Evolutionary conservation across 2,329 filamentous ascomycete genomes (phyloP).

Genomic region (Diaporthe nobilis): DNA sequence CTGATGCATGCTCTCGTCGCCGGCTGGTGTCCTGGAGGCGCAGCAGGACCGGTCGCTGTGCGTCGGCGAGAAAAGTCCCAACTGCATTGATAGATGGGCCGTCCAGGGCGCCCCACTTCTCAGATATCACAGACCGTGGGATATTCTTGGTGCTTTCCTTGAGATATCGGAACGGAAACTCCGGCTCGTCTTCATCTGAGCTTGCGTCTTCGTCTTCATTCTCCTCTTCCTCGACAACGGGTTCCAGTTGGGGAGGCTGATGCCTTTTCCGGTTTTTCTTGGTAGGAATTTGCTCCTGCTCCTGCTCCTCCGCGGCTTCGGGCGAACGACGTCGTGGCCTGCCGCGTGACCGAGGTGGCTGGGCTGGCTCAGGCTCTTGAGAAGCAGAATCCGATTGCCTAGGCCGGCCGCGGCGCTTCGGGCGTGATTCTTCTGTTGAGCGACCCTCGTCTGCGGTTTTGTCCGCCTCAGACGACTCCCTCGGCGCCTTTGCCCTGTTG

Average conservation of each 20-base stretch:
- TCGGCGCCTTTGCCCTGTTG: conserved; percentile 20
- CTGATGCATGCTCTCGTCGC: conserved; percentile 66
- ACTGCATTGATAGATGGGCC: conserved; percentile 68
- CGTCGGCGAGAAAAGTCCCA: conserved; percentile 68
- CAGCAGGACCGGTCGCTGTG: conserved; percentile 73
- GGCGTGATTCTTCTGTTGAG: conserved; percentile 37
- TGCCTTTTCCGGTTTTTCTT: neutral
- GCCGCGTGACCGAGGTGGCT: conserved; percentile 3
- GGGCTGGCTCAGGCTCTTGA: conserved; percentile 6
- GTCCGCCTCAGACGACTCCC: neutral
- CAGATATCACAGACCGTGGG: conserved; percentile 74
- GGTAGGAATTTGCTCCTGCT: conserved; percentile 14
- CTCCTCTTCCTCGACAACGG: conserved; percentile 22
- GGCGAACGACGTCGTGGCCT: neutral
- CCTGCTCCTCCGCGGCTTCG: conserved; percentile 27
- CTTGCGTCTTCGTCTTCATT: neutral
- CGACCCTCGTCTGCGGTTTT: conserved; percentile 26
- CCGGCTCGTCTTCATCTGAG: conserved; percentile 42
- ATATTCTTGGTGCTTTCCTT: conserved; percentile 66
- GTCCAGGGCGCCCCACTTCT: conserved; percentile 76
- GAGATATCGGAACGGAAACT: conserved; percentile 64
- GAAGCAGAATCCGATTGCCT: conserved; percentile 32
- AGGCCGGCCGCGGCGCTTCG: conserved; percentile 42
- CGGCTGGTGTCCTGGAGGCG: conserved; percentile 65
- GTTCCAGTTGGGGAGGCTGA: neutral